A percentile compares a stretch with the other conserved stretches of the same genome.
Conservation (phyloP, 2,329 filamentous ascomycete genomes). For the Sclerotinia spermophila region DNA sequence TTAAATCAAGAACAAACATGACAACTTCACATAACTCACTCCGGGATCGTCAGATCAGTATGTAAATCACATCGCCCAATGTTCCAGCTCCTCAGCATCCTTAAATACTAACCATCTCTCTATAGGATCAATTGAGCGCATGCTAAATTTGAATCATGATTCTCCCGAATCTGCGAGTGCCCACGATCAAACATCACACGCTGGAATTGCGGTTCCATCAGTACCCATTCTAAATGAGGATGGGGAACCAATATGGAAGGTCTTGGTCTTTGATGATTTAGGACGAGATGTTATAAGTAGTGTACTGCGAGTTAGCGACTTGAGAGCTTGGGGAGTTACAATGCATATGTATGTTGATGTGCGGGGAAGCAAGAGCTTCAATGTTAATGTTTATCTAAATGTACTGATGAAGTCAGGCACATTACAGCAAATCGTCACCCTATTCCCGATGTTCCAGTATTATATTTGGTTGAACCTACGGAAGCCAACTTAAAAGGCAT, state of each 20-base stretch:
- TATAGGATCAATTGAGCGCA: constrained; percentile 85
- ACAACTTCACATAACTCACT: constrained; percentile 55
- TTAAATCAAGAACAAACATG: constrained; percentile 43
- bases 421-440: constrained; percentile 77
- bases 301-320: constrained; percentile 87
- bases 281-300: constrained; percentile 96
- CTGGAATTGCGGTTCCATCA: constrained; percentile 62
- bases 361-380: constrained; percentile 5
- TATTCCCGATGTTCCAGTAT: constrained; percentile 92
- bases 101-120: constrained; percentile 20
- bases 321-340: constrained; percentile 90
- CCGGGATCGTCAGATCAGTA: constrained; percentile 70
- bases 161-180: constrained; percentile 52
- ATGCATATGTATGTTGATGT: constrained; percentile 72
- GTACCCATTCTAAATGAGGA: constrained; percentile 81
- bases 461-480: constrained; percentile 93
- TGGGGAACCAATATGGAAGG: constrained; percentile 95
- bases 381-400: constrained; percentile 9
- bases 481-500: constrained; percentile 76
- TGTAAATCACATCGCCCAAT: constrained; percentile 30
- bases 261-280: constrained; percentile 87
- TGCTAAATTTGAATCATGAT: constrained; percentile 87
- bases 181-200: constrained; percentile 55
- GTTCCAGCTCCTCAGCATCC: constrained; percentile 21
- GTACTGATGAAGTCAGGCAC: constrained; percentile 54